Percentiles rank a stretch among this genome's conserved stretches.
phyloP scores from a whole-genome alignment of 768 basidiomycete genomes.

The Cystofilobasidium macerans region DNA sequence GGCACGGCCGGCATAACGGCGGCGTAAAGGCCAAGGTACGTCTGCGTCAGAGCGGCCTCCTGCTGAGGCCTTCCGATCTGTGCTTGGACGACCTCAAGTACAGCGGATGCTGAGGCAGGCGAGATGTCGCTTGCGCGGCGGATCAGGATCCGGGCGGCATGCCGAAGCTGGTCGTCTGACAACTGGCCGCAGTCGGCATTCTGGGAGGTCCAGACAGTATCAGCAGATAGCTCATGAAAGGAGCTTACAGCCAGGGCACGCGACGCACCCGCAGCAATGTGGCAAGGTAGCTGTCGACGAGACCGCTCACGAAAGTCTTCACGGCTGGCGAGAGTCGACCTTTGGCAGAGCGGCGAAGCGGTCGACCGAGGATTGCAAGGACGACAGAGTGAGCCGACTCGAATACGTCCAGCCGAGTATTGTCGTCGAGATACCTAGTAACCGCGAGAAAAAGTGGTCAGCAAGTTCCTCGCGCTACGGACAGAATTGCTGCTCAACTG shows the following conservation, averaged over 20 bases:
- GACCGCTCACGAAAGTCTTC: conserved; percentile 51
- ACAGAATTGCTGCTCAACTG: neutral
- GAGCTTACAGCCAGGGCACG: no score
- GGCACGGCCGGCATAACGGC: conserved; percentile 4
- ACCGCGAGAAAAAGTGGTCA: no score
- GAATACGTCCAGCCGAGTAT: conserved; percentile 6
- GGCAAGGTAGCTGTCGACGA: conserved; percentile 57
- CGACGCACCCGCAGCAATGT: conserved; percentile 54
- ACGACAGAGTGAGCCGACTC: conserved; percentile 21
- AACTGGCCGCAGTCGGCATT: conserved; percentile 70
- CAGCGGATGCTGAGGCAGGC: neutral
- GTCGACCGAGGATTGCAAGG: conserved; percentile 8
- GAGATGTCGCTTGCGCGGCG: neutral
- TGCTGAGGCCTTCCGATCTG: no score
- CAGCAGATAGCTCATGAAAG: no score
- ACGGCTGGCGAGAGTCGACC: conserved; percentile 48
- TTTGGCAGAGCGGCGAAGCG: neutral
- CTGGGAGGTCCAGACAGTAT: no score
- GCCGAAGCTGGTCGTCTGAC: conserved; percentile 56
- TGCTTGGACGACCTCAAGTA: neutral
- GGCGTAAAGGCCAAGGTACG: neutral
- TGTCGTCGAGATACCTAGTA: conserved; percentile 14
- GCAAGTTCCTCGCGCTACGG: no score
- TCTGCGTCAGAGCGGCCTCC: neutral
- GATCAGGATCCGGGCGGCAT: conserved; percentile 31